Percentiles rank a stretch among this genome's conserved stretches.
Evolutionary conservation across 768 basidiomycete genomes (phyloP).

Genomic region (Termitomyces sp.): DNA sequence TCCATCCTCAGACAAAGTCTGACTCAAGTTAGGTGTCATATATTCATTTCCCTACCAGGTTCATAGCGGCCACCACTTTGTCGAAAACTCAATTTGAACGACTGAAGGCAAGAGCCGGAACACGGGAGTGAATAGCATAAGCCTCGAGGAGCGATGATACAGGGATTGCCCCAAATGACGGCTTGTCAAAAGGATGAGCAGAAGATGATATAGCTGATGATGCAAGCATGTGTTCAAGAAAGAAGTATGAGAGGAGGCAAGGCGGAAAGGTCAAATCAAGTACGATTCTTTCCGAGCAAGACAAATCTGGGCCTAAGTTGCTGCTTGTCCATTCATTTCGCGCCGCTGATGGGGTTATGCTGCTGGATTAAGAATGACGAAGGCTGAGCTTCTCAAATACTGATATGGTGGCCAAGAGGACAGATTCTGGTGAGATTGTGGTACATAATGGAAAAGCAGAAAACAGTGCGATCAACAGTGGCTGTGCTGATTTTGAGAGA

Average conservation of each 20-base stretch:
- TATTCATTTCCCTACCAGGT: too few species aligned
- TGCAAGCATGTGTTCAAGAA: not conserved
- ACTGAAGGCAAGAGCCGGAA: too few species aligned
- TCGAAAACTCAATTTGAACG: too few species aligned
- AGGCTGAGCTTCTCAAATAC: not conserved
- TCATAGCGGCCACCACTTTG: too few species aligned
- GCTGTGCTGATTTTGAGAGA: conserved; percentile 5
- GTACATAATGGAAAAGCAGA: too few species aligned
- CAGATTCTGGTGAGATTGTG: not conserved
- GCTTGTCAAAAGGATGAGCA: not conserved
- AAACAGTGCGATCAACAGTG: not conserved
- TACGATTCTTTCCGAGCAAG: not conserved
- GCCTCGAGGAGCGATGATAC: not conserved
- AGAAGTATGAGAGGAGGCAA: not conserved
- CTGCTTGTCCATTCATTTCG: not conserved
- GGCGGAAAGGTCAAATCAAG: not conserved
- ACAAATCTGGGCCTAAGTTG: not conserved
- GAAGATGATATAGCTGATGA: not conserved
- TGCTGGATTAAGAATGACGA: not conserved
- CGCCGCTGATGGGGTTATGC: not conserved
- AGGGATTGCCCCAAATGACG: not conserved
- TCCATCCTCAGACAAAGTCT: too few species aligned
- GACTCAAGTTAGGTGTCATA: too few species aligned
- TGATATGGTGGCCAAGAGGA: not conserved
- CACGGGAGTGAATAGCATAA: too few species aligned